Percentiles rank a stretch among this genome's conserved stretches.
phyloP scores from a whole-genome alignment of 2,329 filamentous ascomycete genomes.

The Huntiella savannae region DNA sequence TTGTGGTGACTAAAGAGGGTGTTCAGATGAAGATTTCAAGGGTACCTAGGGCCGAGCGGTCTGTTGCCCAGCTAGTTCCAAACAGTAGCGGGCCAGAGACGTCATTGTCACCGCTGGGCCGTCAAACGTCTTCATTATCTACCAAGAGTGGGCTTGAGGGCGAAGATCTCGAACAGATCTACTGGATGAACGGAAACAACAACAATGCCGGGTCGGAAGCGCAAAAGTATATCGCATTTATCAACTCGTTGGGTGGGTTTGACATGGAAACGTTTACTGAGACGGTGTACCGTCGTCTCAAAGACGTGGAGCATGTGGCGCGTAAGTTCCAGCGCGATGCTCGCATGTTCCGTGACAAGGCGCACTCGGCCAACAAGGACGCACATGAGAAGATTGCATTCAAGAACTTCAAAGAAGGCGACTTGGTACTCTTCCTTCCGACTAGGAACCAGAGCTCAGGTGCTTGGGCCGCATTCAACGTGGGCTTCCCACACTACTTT shows the following conservation, averaged over 20 bases:
- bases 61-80: constrained; percentile 27
- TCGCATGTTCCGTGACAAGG: constrained; percentile 70
- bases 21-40: constrained; percentile 59
- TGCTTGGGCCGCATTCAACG: constrained; percentile 96
- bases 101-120: constrained; percentile 35
- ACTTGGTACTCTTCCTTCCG: constrained; percentile 81
- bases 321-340: constrained; percentile 87
- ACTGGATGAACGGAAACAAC: constrained; percentile 61
- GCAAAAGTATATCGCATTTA: constrained; percentile 54
- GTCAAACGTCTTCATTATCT: constrained; percentile 32
- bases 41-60: constrained; percentile 39
- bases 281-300: constrained; percentile 70
- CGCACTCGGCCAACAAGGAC: constrained; percentile 62
- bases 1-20: constrained; percentile 57
- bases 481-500: constrained; percentile 94
- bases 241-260: constrained; percentile 56
- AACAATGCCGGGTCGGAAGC: constrained; percentile 38
- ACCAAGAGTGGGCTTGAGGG: constrained; percentile 39
- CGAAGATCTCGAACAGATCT: constrained; percentile 52
- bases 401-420: constrained; percentile 87
- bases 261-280: constrained; percentile 73
- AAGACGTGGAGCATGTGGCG: constrained; percentile 81
- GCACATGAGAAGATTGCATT: constrained; percentile 93
- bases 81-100: constrained; percentile 28
- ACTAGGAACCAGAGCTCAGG: constrained; percentile 86